Evolutionary conservation across 768 basidiomycete species (phyloP).

Genomic region (Auricularia heimuer): DNA sequence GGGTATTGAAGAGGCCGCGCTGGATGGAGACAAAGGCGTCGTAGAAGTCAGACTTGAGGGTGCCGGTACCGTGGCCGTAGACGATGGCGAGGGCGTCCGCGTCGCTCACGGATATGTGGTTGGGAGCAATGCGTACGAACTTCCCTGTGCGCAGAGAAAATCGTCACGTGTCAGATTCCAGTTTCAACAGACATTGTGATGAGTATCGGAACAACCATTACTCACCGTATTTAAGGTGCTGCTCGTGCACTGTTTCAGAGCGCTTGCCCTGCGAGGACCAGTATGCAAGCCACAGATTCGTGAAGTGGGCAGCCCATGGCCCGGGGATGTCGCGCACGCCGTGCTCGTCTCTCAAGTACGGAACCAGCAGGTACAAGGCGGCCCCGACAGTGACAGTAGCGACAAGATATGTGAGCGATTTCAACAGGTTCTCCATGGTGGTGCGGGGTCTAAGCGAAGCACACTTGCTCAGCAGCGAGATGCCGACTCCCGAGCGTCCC

Average conservation of each 20-base stretch:
- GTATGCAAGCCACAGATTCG: constrained; percentile 64
- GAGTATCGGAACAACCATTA: background rate
- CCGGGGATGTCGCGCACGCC: constrained; percentile 57
- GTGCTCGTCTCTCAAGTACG: constrained; percentile 49
- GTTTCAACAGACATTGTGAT: background rate
- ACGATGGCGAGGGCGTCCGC: constrained; percentile 66
- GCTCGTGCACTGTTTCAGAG: constrained; percentile 59
- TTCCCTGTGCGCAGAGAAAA: constrained; percentile 31
- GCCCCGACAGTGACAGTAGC: background rate
- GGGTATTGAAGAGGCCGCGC: constrained; percentile 69
- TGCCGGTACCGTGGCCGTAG: constrained; percentile 80
- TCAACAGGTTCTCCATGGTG: too few relatives aligned
- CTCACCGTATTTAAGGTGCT: constrained; percentile 66
- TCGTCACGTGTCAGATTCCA: background rate
- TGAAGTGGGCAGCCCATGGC: constrained; percentile 59
- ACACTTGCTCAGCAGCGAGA: too few relatives aligned
- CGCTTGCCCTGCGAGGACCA: constrained; percentile 60
- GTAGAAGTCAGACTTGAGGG: constrained; percentile 70
- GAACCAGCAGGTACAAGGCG: constrained; percentile 17
- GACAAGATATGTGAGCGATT: too few relatives aligned
- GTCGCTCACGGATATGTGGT: constrained; percentile 67
- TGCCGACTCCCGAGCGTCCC: too few relatives aligned
- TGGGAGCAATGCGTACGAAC: constrained; percentile 63
- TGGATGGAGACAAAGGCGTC: constrained; percentile 64
- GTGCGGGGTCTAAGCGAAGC: too few relatives aligned